Evolutionary conservation across 371 early-diverging fungal genomes (phyloP).

Genomic region (Mucor plumbeus): DNA sequence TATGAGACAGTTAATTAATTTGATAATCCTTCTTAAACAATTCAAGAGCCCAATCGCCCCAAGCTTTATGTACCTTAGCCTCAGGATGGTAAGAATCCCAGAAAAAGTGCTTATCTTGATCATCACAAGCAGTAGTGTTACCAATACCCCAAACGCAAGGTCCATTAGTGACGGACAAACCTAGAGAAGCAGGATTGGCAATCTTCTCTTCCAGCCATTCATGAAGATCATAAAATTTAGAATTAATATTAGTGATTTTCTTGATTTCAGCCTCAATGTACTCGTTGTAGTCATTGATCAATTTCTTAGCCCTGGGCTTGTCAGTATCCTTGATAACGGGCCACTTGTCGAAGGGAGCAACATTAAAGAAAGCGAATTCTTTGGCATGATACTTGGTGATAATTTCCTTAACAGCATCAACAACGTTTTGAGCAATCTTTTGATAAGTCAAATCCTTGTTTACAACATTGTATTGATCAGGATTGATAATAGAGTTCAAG

Average conservation of each 20-base stretch:
- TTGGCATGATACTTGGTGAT: slow-evolving; percentile 25
- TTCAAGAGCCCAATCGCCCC: slow-evolving; percentile 19
- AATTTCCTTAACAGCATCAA: slow-evolving; percentile 20
- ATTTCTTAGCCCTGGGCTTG: slow-evolving; percentile 9
- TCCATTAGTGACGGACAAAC: slow-evolving; percentile 26
- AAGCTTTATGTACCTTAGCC: slow-evolving; percentile 28
- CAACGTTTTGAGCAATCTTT: slow-evolving; percentile 20
- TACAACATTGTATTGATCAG: slow-evolving; percentile 30
- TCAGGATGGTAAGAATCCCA: slow-evolving; percentile 35
- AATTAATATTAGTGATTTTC: slow-evolving; percentile 12
- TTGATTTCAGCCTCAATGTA: too few species aligned
- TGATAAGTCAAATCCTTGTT: slow-evolving; percentile 19
- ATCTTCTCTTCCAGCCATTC: slow-evolving; percentile 12
- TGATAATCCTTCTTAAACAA: too few species aligned
- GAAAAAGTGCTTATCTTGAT: slow-evolving; percentile 25
- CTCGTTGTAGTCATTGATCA: slow-evolving; percentile 11
- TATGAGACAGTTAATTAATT: too few species aligned
- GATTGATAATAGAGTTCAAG: slow-evolving; percentile 25
- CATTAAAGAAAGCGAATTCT: slow-evolving; percentile 21
- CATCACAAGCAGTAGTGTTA: slow-evolving; percentile 20
- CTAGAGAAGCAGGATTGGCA: slow-evolving; percentile 27
- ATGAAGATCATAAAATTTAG: slow-evolving; percentile 19
- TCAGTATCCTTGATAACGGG: slow-evolving; percentile 28
- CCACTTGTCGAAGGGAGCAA: slow-evolving; percentile 30
- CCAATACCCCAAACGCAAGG: slow-evolving; percentile 35